phyloP scores from a whole-genome alignment of 768 basidiomycete species.

The Hygrocybe punicea region DNA sequence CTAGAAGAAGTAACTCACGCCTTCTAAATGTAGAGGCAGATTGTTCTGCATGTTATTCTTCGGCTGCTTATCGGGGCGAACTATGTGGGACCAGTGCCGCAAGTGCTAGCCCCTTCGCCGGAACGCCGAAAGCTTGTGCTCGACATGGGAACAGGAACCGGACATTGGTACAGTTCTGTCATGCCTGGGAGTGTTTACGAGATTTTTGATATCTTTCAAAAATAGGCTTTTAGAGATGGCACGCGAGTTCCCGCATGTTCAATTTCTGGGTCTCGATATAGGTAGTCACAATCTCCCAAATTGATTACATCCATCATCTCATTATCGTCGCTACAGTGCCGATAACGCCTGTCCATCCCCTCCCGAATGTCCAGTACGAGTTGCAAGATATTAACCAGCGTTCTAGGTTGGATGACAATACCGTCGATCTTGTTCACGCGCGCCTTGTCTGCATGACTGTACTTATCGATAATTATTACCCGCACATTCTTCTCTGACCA shows the following conservation, averaged over 20 bases:
- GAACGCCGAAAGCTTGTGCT: constrained; percentile 52
- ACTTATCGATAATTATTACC: constrained; percentile 25
- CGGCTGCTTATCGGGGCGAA: constrained; percentile 51
- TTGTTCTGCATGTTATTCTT: constrained; percentile 48
- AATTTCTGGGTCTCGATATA: constrained; percentile 71
- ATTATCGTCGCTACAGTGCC: constrained; percentile 48
- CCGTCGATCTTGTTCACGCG: constrained; percentile 69
- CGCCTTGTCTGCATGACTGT: constrained; percentile 60
- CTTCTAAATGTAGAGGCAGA: constrained; percentile 45
- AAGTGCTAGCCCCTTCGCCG: constrained; percentile 43
- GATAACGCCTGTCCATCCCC: constrained; percentile 63
- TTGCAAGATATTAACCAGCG: constrained; percentile 57
- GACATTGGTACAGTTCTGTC: constrained; percentile 54
- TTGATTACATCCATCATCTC: constrained; percentile 13
- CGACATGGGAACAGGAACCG: constrained; percentile 76
- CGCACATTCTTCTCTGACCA: constrained; percentile 4
- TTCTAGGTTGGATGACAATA: constrained; percentile 48
- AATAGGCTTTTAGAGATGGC: constrained; percentile 76
- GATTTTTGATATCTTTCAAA: constrained; percentile 2
- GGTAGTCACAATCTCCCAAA: constrained; percentile 45
- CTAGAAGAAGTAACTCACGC: not conserved
- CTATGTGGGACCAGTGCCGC: constrained; percentile 57
- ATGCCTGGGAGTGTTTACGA: constrained; percentile 13
- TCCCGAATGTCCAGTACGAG: constrained; percentile 60
- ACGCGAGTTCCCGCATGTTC: constrained; percentile 55